phyloP scores from a whole-genome alignment of 2,329 filamentous ascomycete genomes.

The Capronia americana region DNA sequence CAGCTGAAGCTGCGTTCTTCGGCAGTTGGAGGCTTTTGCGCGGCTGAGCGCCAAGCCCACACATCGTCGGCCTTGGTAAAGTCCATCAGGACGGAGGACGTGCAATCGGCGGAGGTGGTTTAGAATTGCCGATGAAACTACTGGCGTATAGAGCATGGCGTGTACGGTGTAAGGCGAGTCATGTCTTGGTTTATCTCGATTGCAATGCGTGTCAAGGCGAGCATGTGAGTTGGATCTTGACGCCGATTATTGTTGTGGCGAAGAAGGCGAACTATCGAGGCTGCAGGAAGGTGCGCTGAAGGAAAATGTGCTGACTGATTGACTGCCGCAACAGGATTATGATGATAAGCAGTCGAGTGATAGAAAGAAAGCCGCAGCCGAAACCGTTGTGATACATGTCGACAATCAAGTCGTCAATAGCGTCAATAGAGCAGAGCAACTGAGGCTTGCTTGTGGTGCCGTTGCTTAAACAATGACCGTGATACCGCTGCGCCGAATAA shows the following conservation, averaged over 20 bases:
- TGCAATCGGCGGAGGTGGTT: conserved; percentile 23
- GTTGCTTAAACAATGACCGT: conserved; percentile 33
- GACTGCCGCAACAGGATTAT: conserved; percentile 34
- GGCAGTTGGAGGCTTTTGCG: not conserved
- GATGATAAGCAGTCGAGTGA: conserved; percentile 35
- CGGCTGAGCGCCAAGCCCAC: conserved; percentile 6
- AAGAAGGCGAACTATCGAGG: conserved; percentile 37
- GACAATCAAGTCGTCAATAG: conserved; percentile 30
- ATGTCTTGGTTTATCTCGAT: conserved; percentile 29
- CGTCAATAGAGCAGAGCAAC: conserved; percentile 25
- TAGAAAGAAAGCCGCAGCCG: conserved; percentile 35
- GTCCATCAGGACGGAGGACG: conserved; percentile 6
- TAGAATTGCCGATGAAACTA: conserved; percentile 30
- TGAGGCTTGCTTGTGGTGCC: conserved; percentile 25
- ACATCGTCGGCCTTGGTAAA: not conserved
- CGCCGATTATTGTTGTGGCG: conserved; percentile 25
- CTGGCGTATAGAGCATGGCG: conserved; percentile 34
- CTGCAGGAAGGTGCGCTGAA: conserved; percentile 33
- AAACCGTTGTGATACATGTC: conserved; percentile 38
- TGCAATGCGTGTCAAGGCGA: conserved; percentile 36
- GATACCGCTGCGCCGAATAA: conserved; percentile 33
- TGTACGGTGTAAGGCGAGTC: conserved; percentile 32
- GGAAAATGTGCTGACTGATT: conserved; percentile 30
- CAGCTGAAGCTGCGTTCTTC: not conserved
- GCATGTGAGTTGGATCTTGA: conserved; percentile 34